Conservation (phyloP, 768 basidiomycete genomes). For the Podaxis sp. region DNA sequence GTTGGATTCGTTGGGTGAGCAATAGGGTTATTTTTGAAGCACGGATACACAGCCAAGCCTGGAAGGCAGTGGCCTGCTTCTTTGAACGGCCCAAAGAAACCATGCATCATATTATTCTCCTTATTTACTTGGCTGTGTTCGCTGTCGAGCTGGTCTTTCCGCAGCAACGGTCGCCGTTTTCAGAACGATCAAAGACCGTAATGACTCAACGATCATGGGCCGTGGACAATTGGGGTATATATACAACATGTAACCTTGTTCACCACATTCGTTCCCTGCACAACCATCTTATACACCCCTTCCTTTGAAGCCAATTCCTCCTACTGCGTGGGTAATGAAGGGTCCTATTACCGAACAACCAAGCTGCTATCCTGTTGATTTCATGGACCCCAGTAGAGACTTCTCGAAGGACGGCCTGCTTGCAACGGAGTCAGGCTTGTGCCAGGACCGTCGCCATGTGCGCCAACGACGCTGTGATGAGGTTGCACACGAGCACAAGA, state of each 20-base stretch:
- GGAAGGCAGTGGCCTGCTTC: not conserved
- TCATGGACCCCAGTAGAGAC: not conserved
- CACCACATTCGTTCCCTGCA: not conserved
- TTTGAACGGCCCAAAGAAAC: not conserved
- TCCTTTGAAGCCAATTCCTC: not conserved
- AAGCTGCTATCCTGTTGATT: not conserved
- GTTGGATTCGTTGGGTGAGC: not conserved
- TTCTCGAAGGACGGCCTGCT: not conserved
- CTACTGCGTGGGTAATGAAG: not conserved
- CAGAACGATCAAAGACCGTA: not conserved
- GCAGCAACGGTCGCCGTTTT: not conserved
- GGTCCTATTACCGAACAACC: conserved; percentile 3
- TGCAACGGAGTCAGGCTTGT: not conserved
- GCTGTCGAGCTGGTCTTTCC: not conserved
- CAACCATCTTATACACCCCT: not conserved
- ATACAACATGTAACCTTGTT: not conserved
- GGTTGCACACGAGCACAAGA: not conserved
- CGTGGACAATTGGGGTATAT: not conserved
- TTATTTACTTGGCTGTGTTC: not conserved
- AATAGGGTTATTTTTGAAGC: not conserved
- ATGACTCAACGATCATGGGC: not conserved
- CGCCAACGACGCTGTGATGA: not conserved
- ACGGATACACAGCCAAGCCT: not conserved
- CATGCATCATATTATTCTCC: not conserved
- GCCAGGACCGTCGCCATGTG: not conserved